These are phyloP conservation scores for Phalaenopsis equestris DNA, from an alignment of 106 monocot species.

Conservation along the genomic window DNA sequence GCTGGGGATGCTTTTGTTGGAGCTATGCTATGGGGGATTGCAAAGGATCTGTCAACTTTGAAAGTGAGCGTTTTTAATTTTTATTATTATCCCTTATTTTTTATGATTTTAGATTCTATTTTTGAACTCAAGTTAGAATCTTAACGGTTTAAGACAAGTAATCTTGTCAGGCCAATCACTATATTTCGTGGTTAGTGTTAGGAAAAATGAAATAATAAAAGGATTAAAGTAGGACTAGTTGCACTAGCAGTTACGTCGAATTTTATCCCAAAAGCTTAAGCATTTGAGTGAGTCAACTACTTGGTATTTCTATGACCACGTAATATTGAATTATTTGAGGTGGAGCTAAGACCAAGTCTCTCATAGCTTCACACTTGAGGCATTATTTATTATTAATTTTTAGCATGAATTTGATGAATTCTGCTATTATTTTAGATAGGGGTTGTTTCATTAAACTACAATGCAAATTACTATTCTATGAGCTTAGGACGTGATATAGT, in stretches of 20 bases:
- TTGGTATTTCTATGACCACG: too few species aligned
- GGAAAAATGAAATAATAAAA: too few species aligned
- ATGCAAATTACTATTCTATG: not conserved
- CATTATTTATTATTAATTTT: not conserved
- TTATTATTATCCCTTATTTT: not conserved
- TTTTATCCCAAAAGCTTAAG: too few species aligned
- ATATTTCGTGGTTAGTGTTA: not conserved
- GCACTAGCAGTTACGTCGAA: too few species aligned
- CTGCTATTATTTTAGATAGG: not conserved
- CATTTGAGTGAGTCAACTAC: too few species aligned
- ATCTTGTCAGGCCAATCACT: not conserved
- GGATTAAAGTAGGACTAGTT: too few species aligned
- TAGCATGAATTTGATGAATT: not conserved
- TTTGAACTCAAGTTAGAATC: not conserved
- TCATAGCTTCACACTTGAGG: not conserved
- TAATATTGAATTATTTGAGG: too few species aligned
- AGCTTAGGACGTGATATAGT: not conserved
- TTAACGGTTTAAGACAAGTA: not conserved
- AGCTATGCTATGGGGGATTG: conserved; percentile 34
- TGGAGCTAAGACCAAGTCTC: too few species aligned
- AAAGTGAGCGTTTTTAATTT: conserved; percentile 17
- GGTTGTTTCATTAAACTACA: not conserved
- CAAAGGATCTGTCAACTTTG: conserved; percentile 36
- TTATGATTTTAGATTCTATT: not conserved
- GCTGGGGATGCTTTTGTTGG: conserved; percentile 70